Percentiles rank a stretch among this genome's conserved stretches.
These are phyloP conservation scores for Candida arabinofermentans DNA, from an alignment of 805 yeast species.

Conservation along the genomic window DNA sequence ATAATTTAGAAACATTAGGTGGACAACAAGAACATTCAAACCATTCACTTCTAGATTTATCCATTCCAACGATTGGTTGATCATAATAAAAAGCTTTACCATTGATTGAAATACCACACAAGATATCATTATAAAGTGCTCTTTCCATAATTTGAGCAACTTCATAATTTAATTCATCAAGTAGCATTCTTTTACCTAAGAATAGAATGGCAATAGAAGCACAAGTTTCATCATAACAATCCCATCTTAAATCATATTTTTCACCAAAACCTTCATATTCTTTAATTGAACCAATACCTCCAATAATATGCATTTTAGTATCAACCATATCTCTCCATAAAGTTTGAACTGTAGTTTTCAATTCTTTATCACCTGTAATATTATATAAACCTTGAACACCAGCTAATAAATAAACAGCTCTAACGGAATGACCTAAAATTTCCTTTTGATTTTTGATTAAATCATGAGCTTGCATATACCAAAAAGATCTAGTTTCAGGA, in stretches of 20 bases:
- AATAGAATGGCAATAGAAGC: slow-evolving; percentile 24
- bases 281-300: slow-evolving; percentile 24
- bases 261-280: slow-evolving; percentile 28
- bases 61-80: slow-evolving; percentile 19
- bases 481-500: slow-evolving; percentile 13
- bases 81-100: slow-evolving; percentile 23
- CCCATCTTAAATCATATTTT: slow-evolving; percentile 20
- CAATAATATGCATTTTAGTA: slow-evolving; percentile 22
- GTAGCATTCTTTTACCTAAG: slow-evolving; percentile 17
- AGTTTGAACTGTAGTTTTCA: slow-evolving; percentile 11
- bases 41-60: slow-evolving; percentile 18
- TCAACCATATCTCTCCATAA: slow-evolving; percentile 22
- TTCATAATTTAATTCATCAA: slow-evolving; percentile 9
- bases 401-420: slow-evolving; percentile 20
- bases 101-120: slow-evolving; percentile 24
- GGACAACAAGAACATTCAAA: slow-evolving; percentile 25
- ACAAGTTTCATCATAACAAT: slow-evolving; percentile 26
- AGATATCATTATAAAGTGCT: slow-evolving; percentile 22
- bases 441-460: slow-evolving; percentile 16
- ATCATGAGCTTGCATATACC: slow-evolving; percentile 24
- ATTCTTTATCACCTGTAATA: slow-evolving; percentile 12
- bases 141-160: slow-evolving; percentile 21
- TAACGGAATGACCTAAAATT: slow-evolving; percentile 24
- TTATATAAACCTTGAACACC: slow-evolving; percentile 22
- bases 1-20: slow-evolving; percentile 24